Percentiles rank a stretch among this genome's conserved stretches.
phyloP scores from a whole-genome alignment of 371 early-diverging fungal genomes.

The Actinomucor elegans region DNA sequence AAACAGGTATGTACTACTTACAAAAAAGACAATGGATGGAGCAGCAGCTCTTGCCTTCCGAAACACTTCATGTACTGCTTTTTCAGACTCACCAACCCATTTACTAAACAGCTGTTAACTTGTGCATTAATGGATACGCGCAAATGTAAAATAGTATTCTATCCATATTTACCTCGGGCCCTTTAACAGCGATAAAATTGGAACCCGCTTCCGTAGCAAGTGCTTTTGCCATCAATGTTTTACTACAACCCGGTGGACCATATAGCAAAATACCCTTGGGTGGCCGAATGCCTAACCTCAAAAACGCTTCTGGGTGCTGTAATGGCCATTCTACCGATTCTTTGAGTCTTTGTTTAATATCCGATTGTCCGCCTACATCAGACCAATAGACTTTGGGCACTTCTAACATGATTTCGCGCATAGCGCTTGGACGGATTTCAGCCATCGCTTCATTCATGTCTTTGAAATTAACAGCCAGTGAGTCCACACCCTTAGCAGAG shows the following conservation, averaged over 20 bases:
- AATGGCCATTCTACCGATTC: conserved; percentile 99
- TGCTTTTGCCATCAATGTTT: conserved; percentile 97
- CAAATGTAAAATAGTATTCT: too few relatives aligned
- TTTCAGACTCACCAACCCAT: conserved; percentile 99
- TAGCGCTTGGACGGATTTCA: conserved; percentile 88
- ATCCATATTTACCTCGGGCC: conserved; percentile 91
- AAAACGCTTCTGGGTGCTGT: conserved; percentile 89
- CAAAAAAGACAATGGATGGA: conserved; percentile 97
- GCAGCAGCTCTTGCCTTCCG: conserved; percentile 91
- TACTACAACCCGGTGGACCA: conserved; percentile 98
- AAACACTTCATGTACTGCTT: conserved; percentile 94
- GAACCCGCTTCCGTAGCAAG: conserved; percentile 95
- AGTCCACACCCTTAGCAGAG: neutral
- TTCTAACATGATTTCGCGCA: conserved; percentile 95
- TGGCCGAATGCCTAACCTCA: conserved; percentile 85
- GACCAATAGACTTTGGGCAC: conserved; percentile 95
- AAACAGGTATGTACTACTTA: conserved; percentile 35
- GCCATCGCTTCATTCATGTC: conserved; percentile 63
- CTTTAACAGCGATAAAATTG: conserved; percentile 98
- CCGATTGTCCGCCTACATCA: conserved; percentile 97
- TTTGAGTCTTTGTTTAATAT: conserved; percentile 91
- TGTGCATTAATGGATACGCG: too few relatives aligned
- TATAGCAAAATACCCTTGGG: conserved; percentile 97
- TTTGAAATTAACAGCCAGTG: conserved; percentile 24
- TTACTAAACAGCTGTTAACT: conserved; percentile 92